These are phyloP conservation scores for Xanthoconium purpureum DNA, from an alignment of 768 basidiomycete genomes.

Conservation along the genomic window DNA sequence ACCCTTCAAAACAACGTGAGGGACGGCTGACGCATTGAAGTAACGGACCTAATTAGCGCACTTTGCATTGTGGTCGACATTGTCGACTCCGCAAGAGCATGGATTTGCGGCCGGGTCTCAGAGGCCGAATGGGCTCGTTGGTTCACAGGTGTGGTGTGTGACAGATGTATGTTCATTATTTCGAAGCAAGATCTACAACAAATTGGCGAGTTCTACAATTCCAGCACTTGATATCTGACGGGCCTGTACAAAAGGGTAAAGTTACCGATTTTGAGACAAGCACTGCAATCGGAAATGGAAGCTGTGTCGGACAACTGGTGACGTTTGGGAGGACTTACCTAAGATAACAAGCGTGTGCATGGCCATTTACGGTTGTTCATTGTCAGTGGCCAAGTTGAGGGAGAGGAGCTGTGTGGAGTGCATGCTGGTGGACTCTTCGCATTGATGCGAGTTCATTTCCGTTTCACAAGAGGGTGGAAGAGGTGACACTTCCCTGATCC, in stretches of 20 bases:
- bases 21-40: conserved; percentile 25
- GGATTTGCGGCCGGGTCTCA: conserved; percentile 32
- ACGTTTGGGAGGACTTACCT: conserved; percentile 23
- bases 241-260: conserved; percentile 17
- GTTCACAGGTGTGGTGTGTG: conserved; percentile 8
- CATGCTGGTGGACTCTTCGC: conserved; percentile 20
- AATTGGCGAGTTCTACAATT: conserved; percentile 23
- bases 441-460: conserved; percentile 34
- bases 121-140: conserved; percentile 17
- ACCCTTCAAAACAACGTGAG: conserved; percentile 31
- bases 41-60: conserved; percentile 32
- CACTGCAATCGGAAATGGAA: conserved; percentile 21
- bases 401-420: conserved; percentile 16
- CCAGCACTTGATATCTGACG: conserved; percentile 20
- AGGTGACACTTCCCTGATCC: conserved; percentile 27
- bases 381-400: conserved; percentile 21
- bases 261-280: conserved; percentile 18
- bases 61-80: conserved; percentile 32
- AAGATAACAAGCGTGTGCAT: conserved; percentile 16
- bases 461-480: conserved; percentile 27
- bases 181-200: conserved; percentile 26
- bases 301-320: conserved; percentile 9
- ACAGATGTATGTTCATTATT: conserved; percentile 27
- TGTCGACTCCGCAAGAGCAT: conserved; percentile 26
- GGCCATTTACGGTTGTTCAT: conserved; percentile 24